Conservation (phyloP, 805 yeast species). For the Pichia gijzeniarum region DNA sequence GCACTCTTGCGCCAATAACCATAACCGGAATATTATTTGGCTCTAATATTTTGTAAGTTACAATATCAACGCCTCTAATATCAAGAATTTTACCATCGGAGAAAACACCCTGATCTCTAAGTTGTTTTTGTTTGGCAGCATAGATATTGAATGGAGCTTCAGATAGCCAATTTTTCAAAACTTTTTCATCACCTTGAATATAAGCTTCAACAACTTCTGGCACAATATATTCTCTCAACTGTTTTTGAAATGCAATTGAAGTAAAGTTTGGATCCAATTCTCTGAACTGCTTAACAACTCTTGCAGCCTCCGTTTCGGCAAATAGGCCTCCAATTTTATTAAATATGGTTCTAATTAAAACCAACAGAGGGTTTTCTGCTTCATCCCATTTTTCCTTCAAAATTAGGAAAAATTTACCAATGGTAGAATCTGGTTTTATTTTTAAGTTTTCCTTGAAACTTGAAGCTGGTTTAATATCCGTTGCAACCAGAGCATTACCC, state of each 20-base stretch:
- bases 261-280: slow-evolving; percentile 87
- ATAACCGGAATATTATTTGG: slow-evolving; percentile 90
- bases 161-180: slow-evolving; percentile 83
- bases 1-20: slow-evolving; percentile 93
- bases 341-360: slow-evolving; percentile 69
- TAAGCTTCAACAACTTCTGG: slow-evolving; percentile 96
- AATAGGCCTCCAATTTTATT: slow-evolving; percentile 82
- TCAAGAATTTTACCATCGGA: slow-evolving; percentile 90
- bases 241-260: slow-evolving; percentile 68
- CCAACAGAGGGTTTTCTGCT: slow-evolving; percentile 85
- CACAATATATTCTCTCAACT: slow-evolving; percentile 83
- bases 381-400: slow-evolving; percentile 81
- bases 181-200: slow-evolving; percentile 80
- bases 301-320: slow-evolving; percentile 94
- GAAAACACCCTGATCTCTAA: slow-evolving; percentile 83
- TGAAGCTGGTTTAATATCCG: slow-evolving; percentile 63
- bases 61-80: slow-evolving; percentile 90
- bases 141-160: slow-evolving; percentile 97
- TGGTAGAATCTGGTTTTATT: slow-evolving; percentile 56
- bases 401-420: slow-evolving; percentile 59
- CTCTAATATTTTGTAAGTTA: slow-evolving; percentile 78
- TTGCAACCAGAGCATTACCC: slow-evolving; percentile 75
- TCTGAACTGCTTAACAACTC: slow-evolving; percentile 80
- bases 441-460: slow-evolving; percentile 50
- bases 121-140: slow-evolving; percentile 87